Conservation (phyloP, 2,329 filamentous ascomycete species). For the Septoria linicola region DNA sequence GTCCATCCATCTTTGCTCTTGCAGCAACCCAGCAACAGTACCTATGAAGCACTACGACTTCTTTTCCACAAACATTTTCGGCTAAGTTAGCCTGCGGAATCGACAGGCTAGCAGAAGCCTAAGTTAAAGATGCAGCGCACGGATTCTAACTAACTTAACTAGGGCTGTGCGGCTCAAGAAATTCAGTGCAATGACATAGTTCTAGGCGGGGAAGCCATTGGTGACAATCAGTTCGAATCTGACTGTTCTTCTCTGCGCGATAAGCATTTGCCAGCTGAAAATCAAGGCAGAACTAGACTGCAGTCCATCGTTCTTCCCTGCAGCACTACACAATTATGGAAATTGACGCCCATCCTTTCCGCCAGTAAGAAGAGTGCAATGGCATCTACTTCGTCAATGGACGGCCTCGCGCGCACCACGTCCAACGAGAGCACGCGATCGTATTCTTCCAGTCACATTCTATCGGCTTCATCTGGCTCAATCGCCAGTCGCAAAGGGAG, state of each 20-base stretch:
- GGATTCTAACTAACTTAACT: too few relatives aligned
- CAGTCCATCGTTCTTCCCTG: constrained; percentile 15
- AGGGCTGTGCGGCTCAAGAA: too few relatives aligned
- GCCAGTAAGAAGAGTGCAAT: constrained; percentile 10
- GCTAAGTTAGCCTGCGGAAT: too few relatives aligned
- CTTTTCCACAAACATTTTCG: too few relatives aligned
- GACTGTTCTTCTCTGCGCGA: too few relatives aligned
- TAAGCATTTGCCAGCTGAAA: too few relatives aligned
- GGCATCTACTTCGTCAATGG: constrained; percentile 20
- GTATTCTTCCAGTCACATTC: constrained; percentile 40
- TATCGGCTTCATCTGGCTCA: constrained; percentile 44
- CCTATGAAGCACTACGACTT: too few relatives aligned
- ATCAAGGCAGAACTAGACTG: too few relatives aligned
- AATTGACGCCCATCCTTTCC: neutral
- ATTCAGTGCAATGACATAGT: too few relatives aligned
- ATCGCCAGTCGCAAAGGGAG: constrained; percentile 53
- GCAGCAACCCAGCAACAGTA: neutral
- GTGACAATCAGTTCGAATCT: too few relatives aligned
- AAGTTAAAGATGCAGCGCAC: too few relatives aligned
- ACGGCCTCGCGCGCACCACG: constrained; percentile 27
- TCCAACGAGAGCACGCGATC: constrained; percentile 36
- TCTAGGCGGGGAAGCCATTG: constrained; percentile 23
- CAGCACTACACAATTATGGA: neutral
- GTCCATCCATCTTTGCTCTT: constrained; percentile 19
- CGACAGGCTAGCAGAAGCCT: too few relatives aligned